Conservation (phyloP, 2,329 filamentous ascomycete species). For the Neocatenulostroma microsporum region DNA sequence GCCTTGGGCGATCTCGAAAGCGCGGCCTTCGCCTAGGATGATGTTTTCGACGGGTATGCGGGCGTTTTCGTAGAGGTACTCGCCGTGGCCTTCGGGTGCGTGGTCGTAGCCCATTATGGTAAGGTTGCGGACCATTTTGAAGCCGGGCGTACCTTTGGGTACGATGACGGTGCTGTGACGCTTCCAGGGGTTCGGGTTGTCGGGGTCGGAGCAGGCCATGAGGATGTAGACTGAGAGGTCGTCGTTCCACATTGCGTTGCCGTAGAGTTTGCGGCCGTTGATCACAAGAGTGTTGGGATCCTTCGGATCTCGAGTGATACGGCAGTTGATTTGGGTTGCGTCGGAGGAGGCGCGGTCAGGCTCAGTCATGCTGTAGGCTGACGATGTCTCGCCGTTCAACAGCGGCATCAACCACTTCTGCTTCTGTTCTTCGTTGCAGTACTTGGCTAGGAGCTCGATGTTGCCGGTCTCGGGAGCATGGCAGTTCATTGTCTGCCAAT, state of each 20-base stretch:
- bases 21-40: constrained; percentile 82
- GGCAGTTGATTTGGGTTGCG: constrained; percentile 43
- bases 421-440: constrained; percentile 45
- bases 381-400: constrained; percentile 42
- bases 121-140: constrained; percentile 88
- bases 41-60: constrained; percentile 74
- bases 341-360: constrained; percentile 45
- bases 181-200: constrained; percentile 67
- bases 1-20: constrained; percentile 98
- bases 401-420: constrained; percentile 44
- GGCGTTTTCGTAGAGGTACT: constrained; percentile 80
- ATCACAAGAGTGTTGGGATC: constrained; percentile 86
- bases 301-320: constrained; percentile 70
- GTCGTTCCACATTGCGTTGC: constrained; percentile 86
- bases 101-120: constrained; percentile 93
- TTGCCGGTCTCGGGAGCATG: constrained; percentile 45
- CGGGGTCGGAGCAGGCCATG: constrained; percentile 82
- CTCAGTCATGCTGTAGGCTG: constrained; percentile 41
- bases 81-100: constrained; percentile 89
- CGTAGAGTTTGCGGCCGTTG: constrained; percentile 98
- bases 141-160: constrained; percentile 71
- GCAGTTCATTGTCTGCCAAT: constrained; percentile 76
- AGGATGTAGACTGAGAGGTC: constrained; percentile 93
- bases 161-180: constrained; percentile 92
- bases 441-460: constrained; percentile 48